Evolutionary conservation across 1,284 basidiomycete species (phyloP), one percentile per base, ranked within the genome.

Genomic region (Gymnopus androsaceus): DNA sequence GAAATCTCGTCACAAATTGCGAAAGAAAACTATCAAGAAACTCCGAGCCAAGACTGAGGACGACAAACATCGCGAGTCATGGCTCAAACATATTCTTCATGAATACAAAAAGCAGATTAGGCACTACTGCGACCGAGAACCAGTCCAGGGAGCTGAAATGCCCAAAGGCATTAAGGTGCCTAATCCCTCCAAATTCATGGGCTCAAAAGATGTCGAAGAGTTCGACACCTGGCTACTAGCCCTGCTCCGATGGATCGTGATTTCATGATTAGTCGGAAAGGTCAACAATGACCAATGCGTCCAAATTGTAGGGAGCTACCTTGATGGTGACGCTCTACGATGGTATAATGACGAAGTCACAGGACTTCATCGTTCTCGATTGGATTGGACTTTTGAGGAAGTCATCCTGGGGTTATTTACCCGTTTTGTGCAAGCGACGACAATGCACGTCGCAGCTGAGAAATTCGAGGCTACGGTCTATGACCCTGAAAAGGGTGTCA

Each of bases 401-500:
- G 48, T 59, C 14, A 59, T 65, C 3, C 25, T 56, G 30, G 60
- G 54, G 28, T 31, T 64, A 36, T 64, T 59, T 51, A 56, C 62
- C 31, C 51, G 57, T 12, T 66, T 61, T 52, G 55, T 66, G 6
- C 60, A 61, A 30, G 37, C 63, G 1, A 49, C 59, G 1, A 59
- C 60, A 4, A 54, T 64, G 34, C 59, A 66, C 15, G 42, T 61
- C 19, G 61, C 62, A 1, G 17, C 51, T 3, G 40, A 44, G 14
- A 51, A 46, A 14, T 64, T 61, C 42, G 41, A 61, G 1, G 11
- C n/a, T 12, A 38, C 53, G 1, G 28, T 15, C 4, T 62, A 59
- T 34, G n/a, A 38, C 4, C 6, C 27, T 2, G 23, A 5, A 4
- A 45, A 53, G 5, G 61, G 60, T 3, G 47, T 61, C 0, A 23